Evolutionary conservation across 371 early-diverging fungal genomes (phyloP).

Genomic region (Syncephalastrum monosporum): DNA sequence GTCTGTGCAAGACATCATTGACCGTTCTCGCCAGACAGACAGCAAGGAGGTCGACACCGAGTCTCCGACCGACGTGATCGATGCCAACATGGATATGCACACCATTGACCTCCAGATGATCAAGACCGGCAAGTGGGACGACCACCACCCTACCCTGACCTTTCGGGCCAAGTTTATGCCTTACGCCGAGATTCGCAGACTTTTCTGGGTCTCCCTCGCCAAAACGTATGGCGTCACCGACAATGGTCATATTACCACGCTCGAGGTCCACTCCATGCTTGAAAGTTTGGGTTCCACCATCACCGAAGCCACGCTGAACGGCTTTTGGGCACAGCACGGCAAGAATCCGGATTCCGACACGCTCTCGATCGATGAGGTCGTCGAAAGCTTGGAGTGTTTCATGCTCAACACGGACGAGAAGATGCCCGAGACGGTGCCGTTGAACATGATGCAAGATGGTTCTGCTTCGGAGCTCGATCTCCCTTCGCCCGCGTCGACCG

Average conservation of each 20-base stretch:
- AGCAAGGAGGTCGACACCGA: constrained; percentile 9
- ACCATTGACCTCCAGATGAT: constrained; percentile 40
- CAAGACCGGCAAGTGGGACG: constrained; percentile 37
- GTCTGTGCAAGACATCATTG: constrained; percentile 37
- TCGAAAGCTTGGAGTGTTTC: constrained; percentile 60
- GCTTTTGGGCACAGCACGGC: constrained; percentile 58
- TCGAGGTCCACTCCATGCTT: constrained; percentile 75
- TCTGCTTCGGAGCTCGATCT: no score
- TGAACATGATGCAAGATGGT: not conserved
- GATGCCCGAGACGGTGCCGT: constrained; percentile 10
- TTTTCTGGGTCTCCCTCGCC: constrained; percentile 75
- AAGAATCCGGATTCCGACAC: constrained; percentile 61
- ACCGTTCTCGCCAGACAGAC: constrained; percentile 11
- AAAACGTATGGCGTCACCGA: constrained; percentile 64
- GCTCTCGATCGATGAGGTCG: constrained; percentile 66
- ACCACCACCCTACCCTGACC: constrained; percentile 42
- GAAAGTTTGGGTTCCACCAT: constrained; percentile 76
- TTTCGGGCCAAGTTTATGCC: constrained; percentile 66
- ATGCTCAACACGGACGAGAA: constrained; percentile 24
- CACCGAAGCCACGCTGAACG: constrained; percentile 63
- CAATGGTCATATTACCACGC: constrained; percentile 49
- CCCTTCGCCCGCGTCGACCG: no score
- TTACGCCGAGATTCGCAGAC: constrained; percentile 61
- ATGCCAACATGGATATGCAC: constrained; percentile 45
- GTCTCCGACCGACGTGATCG: constrained; percentile 29